Percentiles rank a stretch among this genome's conserved stretches.
phyloP scores from a whole-genome alignment of 768 basidiomycete species.

The Mycena chlorophos region DNA sequence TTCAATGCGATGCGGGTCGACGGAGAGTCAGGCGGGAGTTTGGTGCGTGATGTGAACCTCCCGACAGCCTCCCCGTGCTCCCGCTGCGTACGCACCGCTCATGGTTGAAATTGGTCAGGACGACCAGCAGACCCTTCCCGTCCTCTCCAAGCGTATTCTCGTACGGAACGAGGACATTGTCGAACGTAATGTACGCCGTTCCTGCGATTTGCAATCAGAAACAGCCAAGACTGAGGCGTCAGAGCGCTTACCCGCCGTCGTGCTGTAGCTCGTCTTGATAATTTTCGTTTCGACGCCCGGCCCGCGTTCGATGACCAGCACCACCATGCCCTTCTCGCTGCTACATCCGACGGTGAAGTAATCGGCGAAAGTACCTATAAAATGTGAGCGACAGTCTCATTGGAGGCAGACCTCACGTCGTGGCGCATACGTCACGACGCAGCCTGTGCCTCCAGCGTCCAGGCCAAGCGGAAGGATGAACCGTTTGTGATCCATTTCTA shows the following conservation, averaged over 20 bases:
- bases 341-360: constrained; percentile 66
- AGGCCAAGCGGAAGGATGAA: too few species aligned
- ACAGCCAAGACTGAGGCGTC: neutral
- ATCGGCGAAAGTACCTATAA: constrained; percentile 65
- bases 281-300: constrained; percentile 71
- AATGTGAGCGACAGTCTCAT: too few species aligned
- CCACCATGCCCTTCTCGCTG: constrained; percentile 46
- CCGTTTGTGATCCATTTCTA: too few species aligned
- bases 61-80: too few species aligned
- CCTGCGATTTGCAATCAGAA: constrained; percentile 30
- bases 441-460: too few species aligned
- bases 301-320: constrained; percentile 33
- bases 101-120: constrained; percentile 65
- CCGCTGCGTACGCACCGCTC: constrained; percentile 43
- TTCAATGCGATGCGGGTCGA: neutral
- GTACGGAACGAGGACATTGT: constrained; percentile 82
- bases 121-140: constrained; percentile 36
- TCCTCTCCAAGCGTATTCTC: constrained; percentile 73
- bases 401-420: too few species aligned
- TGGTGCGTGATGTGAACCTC: too few species aligned
- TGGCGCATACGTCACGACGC: too few species aligned
- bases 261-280: constrained; percentile 86
- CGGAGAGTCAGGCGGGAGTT: too few species aligned
- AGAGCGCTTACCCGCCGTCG: constrained; percentile 56
- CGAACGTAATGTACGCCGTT: constrained; percentile 81